Conservation (phyloP, 2,329 filamentous ascomycete species). For the Penicillium palitans region DNA sequence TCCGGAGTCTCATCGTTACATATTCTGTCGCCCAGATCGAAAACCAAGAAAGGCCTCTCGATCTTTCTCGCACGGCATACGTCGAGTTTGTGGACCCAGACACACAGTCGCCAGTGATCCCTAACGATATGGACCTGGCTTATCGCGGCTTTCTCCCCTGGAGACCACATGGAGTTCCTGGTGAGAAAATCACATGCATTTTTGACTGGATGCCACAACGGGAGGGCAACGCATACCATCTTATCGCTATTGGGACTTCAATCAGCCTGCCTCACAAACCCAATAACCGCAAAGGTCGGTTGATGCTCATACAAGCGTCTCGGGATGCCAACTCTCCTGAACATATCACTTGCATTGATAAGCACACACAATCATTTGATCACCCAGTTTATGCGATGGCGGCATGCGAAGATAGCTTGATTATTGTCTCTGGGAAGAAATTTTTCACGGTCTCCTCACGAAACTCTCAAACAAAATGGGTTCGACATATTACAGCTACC, state of each 20-base stretch:
- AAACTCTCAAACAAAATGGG: constrained; percentile 44
- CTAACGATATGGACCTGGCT: constrained; percentile 4
- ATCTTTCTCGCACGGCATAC: constrained; percentile 35
- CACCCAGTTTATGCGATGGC: constrained; percentile 57
- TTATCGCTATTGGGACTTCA: constrained; percentile 44
- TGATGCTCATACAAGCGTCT: constrained; percentile 42
- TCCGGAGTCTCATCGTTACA: constrained; percentile 53
- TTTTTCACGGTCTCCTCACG: constrained; percentile 48
- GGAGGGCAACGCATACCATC: constrained; percentile 41
- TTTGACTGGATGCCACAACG: constrained; percentile 43
- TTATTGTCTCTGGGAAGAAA: constrained; percentile 49
- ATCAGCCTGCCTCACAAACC: constrained; percentile 29
- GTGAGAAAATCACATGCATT: constrained; percentile 45
- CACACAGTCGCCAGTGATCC: constrained; percentile 25
- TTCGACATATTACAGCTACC: constrained; percentile 38
- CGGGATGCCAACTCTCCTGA: constrained; percentile 28
- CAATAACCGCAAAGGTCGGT: constrained; percentile 30
- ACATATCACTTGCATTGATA: constrained; percentile 37
- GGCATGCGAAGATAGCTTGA: constrained; percentile 47
- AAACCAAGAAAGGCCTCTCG: constrained; percentile 30
- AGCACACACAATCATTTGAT: constrained; percentile 39
- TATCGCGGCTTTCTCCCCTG: constrained; percentile 19
- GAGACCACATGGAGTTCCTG: constrained; percentile 36
- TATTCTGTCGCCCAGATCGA: constrained; percentile 37
- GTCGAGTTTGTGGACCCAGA: constrained; percentile 45